A percentile compares a stretch with the other conserved stretches of the same genome.
Evolutionary conservation across 805 yeast genomes (phyloP).

Genomic region (Ogataea philodendri): DNA sequence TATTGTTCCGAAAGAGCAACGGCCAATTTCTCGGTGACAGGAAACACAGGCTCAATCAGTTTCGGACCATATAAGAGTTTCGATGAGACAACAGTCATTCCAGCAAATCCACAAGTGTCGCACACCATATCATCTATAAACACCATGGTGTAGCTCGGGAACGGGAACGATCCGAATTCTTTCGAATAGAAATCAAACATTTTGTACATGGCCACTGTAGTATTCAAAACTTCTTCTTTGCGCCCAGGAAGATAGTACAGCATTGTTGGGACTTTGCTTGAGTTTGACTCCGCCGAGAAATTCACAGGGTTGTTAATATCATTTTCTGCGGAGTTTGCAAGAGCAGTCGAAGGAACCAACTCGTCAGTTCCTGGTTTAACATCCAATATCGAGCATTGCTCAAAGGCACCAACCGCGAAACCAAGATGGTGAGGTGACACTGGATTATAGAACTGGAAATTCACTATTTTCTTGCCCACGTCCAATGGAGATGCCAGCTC

Average conservation of each 20-base stretch:
- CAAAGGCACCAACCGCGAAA: slow-evolving; percentile 90
- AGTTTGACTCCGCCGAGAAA: slow-evolving; percentile 19
- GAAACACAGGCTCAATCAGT: slow-evolving; percentile 73
- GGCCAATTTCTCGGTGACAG: slow-evolving; percentile 64
- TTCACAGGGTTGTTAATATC: slow-evolving; percentile 27
- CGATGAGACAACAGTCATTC: slow-evolving; percentile 61
- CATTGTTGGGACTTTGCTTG: slow-evolving; percentile 49
- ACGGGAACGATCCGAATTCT: slow-evolving; percentile 93
- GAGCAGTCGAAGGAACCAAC: slow-evolving; percentile 27
- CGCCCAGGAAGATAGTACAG: slow-evolving; percentile 64
- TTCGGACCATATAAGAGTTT: slow-evolving; percentile 67
- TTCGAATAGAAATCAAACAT: slow-evolving; percentile 82
- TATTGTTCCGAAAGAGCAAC: slow-evolving; percentile 82
- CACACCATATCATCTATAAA: slow-evolving; percentile 61
- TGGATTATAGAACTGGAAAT: slow-evolving; percentile 79
- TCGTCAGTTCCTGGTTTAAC: slow-evolving; percentile 34
- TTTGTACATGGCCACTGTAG: slow-evolving; percentile 71
- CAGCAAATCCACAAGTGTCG: slow-evolving; percentile 65
- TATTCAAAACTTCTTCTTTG: slow-evolving; percentile 56
- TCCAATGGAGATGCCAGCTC: slow-evolving; percentile 78
- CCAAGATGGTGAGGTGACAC: slow-evolving; percentile 93
- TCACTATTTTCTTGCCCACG: slow-evolving; percentile 66
- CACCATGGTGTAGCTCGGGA: slow-evolving; percentile 72
- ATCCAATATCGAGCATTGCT: slow-evolving; percentile 54
- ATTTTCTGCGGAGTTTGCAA: slow-evolving; percentile 34